Evolutionary conservation across 345 rosid genomes (phyloP), one percentile per base, ranked within the genome.

Genomic region (Jatropha curcas): DNA sequence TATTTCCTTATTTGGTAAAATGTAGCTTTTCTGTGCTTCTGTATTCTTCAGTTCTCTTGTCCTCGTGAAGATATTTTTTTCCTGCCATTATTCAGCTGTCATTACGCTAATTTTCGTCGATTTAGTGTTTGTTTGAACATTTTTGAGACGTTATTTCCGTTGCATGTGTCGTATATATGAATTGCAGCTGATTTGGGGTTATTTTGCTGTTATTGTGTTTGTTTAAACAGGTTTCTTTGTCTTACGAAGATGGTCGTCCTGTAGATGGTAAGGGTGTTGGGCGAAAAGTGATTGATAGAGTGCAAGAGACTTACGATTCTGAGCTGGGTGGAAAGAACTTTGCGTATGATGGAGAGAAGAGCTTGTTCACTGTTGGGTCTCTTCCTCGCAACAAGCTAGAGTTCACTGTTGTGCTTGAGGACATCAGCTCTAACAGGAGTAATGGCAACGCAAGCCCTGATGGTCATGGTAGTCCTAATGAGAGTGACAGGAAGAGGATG

Each of bases 341-440:
- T 79, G 99, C 99, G 6, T 95, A 95, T 77, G 98, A 95, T 73
- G 99, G 99, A 0, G 98, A 90, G 74, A 90, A 90, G 73, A 88
- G 91, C 53, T 69, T 94, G 62, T 94, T 92, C 72, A 89, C 97
- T 34, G 63, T 86, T 72, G 98, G 98, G 56, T 51, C 93, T 25
- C 95, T 94, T 39, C 95, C 92, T 2, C 81, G 80, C n/a, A 89
- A 89, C 86, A 89, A 92, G 70, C 83, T 85, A 22, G 92, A 89
- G 76, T 94, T 90, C 71, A 83, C 86, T 37, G 90, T 92, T 59
- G 86, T 94, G 64, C 94, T 94, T 30, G 98, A 90, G 71, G 92
- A 90, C 34, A 43, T 79, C 10, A 0, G 85, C 4, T 86, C 98
- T 39, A 86, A 74, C 82, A 86, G 92, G 24, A 86, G 79, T 75